Evolutionary conservation across 371 early-diverging fungal species (phyloP).

Genomic region (Mortierella sp.): DNA sequence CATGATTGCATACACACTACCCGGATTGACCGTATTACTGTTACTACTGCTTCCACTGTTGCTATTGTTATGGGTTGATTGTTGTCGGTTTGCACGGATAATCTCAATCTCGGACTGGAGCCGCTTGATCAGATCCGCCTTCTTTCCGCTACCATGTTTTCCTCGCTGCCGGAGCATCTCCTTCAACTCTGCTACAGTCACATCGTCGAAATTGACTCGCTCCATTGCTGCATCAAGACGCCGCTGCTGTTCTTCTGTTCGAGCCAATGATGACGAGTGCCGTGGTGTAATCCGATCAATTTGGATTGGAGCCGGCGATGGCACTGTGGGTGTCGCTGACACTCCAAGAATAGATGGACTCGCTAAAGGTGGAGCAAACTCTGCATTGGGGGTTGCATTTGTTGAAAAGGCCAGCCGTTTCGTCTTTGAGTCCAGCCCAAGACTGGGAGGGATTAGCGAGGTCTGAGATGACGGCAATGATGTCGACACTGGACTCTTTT

Average conservation of each 20-base stretch:
- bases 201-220: constrained; percentile 75
- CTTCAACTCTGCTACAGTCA: constrained; percentile 79
- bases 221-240: constrained; percentile 70
- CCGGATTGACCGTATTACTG: constrained; percentile 2
- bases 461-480: neutral
- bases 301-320: constrained; percentile 35
- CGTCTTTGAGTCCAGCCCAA: constrained; percentile 30
- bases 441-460: constrained; percentile 28
- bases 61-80: neutral
- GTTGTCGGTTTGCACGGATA: constrained; percentile 49
- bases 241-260: constrained; percentile 60
- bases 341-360: constrained; percentile 28
- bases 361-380: constrained; percentile 14
- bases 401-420: constrained; percentile 16
- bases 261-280: constrained; percentile 46
- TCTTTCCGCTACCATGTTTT: constrained; percentile 76
- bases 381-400: constrained; percentile 27
- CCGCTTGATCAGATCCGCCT: constrained; percentile 68
- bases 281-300: constrained; percentile 35
- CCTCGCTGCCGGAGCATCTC: constrained; percentile 76
- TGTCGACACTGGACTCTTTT: neutral
- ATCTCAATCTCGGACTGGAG: constrained; percentile 63
- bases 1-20: constrained; percentile 1
- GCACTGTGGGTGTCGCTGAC: constrained; percentile 1
- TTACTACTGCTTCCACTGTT: neutral